These are phyloP conservation scores for Xenoacremonium recifei DNA, from an alignment of 2,329 filamentous ascomycete species.

Conservation along the genomic window DNA sequence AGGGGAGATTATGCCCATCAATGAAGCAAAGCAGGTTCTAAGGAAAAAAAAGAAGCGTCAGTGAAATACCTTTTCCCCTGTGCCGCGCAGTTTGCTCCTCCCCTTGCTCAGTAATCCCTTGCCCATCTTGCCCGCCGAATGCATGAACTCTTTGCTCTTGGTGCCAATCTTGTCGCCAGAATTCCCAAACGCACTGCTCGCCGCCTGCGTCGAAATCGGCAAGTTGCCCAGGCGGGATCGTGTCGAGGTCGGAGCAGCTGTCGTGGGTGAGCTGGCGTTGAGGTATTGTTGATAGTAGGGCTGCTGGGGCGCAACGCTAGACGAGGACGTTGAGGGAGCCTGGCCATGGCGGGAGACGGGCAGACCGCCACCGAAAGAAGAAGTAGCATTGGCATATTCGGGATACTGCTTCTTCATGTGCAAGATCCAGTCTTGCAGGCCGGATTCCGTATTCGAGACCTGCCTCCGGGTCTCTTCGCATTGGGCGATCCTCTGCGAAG, in stretches of 20 bases:
- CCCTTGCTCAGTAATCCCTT: conserved; percentile 91
- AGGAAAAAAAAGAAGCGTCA: conserved; percentile 47
- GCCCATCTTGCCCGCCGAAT: conserved; percentile 82
- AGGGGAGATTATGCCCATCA: conserved; percentile 26
- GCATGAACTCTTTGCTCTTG: conserved; percentile 86
- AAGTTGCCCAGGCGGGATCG: conserved; percentile 36
- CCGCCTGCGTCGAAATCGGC: conserved; percentile 38
- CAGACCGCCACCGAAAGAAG: conserved; percentile 23
- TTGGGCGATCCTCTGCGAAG: conserved; percentile 67
- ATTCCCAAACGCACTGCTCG: conserved; percentile 47
- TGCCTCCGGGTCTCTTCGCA: conserved; percentile 71
- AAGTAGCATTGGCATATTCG: conserved; percentile 44
- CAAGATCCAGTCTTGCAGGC: conserved; percentile 61
- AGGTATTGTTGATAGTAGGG: conserved; percentile 58
- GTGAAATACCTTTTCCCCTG: conserved; percentile 86
- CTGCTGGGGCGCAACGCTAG: conserved; percentile 35
- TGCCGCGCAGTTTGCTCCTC: conserved; percentile 74
- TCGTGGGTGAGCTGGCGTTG: conserved; percentile 39
- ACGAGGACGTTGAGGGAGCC: conserved; percentile 19
- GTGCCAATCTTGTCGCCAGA: conserved; percentile 67
- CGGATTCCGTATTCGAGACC: conserved; percentile 71
- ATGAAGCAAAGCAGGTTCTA: conserved; percentile 28
- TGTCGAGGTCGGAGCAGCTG: conserved; percentile 26
- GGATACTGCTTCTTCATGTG: conserved; percentile 44
- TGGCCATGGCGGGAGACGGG: conserved; percentile 14